Base-by-base conservation (phyloP, 768 basidiomycete genomes). In the Suillus brevipes region DNA sequence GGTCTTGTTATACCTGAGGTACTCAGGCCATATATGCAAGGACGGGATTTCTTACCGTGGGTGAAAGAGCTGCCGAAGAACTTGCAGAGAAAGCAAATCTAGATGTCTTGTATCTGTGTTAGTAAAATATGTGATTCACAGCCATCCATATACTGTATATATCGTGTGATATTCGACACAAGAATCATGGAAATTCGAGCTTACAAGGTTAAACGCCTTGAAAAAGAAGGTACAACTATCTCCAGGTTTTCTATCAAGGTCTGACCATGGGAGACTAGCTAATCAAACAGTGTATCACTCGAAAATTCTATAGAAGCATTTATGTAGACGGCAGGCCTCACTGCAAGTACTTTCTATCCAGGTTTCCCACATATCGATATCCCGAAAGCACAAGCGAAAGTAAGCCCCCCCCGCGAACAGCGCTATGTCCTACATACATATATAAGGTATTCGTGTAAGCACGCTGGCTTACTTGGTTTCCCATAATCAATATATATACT, bases 11-110 rank as follows among this genome's bases (percentile, higher is more conserved):
- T 99, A 72, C 97, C 97, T 18, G 90, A 95, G 75, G 90, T 88
- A 4, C 84, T 99, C 31, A 87, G 89, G 66, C 95, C 95, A 60
- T 99, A 98, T 78, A 95, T 99, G 95, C 91, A 92, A 74, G 97
- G 97, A 5, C 87, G 96, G 4, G 88, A 90, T n/a, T 93, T 94
- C 78, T 73, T 95, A 55, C 92, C 91, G 18, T 94, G 88, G 83
- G 88, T 89, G 59, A 93, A 90, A 73, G 90, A 89, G 71, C 77
- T 94, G 65, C 91, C 92, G 12, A 94, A 92, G 79, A 83, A 82
- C 28, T 70, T 91, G 66, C 89, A 92, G 79, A 87, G 85, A 81
- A 94, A 94, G 78, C 87, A 84, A 65, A 82, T 74, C 59, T 86
- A 70, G 60, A 67, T 42, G 18, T 37, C n/a, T 36, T 36, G n/a